A percentile compares a stretch with the other conserved stretches of the same genome.
Evolutionary conservation across 2,329 filamentous ascomycete genomes (phyloP).

Genomic region (Zymoseptoria tritici): DNA sequence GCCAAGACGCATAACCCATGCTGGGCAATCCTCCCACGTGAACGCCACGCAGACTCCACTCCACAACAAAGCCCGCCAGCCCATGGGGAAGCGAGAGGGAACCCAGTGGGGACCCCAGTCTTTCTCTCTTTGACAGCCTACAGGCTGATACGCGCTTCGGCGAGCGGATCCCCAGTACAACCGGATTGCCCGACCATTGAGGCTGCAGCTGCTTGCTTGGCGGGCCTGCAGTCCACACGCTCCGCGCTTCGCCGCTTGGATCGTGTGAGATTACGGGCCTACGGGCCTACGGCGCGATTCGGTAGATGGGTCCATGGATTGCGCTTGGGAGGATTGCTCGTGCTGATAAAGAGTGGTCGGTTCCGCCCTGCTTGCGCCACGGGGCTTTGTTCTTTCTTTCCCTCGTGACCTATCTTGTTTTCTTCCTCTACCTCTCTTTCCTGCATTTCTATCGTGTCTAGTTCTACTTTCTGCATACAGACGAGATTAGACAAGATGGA

Average conservation of each 20-base stretch:
- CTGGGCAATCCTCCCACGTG: background rate
- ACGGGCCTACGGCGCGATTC: background rate
- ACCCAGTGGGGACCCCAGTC: background rate
- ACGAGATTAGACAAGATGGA: background rate
- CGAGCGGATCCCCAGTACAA: too few relatives aligned
- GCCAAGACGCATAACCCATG: background rate
- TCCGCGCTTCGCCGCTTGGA: background rate
- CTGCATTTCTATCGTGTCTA: too few relatives aligned
- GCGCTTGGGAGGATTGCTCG: background rate
- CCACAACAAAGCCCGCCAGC: background rate
- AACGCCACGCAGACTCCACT: background rate
- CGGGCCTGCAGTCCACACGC: background rate
- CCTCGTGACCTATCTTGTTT: background rate
- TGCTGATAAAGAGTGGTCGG: background rate
- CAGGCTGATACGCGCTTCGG: too few relatives aligned
- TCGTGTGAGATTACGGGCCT: background rate
- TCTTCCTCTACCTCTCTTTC: background rate
- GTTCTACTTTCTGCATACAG: background rate
- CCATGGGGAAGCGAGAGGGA: background rate
- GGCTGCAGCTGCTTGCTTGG: background rate
- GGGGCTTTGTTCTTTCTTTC: background rate
- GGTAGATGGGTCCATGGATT: background rate
- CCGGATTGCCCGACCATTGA: too few relatives aligned
- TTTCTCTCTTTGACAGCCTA: too few relatives aligned
- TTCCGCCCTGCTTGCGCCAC: background rate